phyloP scores from a whole-genome alignment of 164 flowering plant genomes.

The Nymphaea colorata region DNA sequence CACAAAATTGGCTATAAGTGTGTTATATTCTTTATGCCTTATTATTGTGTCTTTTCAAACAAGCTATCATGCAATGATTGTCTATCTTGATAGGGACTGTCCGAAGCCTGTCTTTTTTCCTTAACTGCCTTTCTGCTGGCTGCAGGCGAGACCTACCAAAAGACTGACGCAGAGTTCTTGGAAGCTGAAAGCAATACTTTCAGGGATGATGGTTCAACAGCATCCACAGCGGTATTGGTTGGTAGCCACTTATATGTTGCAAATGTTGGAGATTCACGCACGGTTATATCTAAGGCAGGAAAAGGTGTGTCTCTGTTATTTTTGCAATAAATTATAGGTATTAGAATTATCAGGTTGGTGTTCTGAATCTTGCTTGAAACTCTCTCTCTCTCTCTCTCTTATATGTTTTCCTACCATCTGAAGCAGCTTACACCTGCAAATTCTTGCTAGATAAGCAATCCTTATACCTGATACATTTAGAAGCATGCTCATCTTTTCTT shows the following conservation, averaged over 20 bases:
- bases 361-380: too few species aligned
- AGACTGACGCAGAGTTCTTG: slow-evolving; percentile 72
- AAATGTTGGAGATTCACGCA: slow-evolving; percentile 94
- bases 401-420: too few species aligned
- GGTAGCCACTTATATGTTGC: slow-evolving; percentile 90
- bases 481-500: too few species aligned
- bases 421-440: too few species aligned
- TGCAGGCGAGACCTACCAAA: slow-evolving; percentile 80
- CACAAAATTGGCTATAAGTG: slow-evolving; percentile 82
- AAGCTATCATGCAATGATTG: neutral
- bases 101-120: neutral
- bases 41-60: neutral
- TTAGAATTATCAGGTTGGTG: too few species aligned
- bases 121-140: neutral
- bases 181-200: slow-evolving; percentile 71
- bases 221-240: slow-evolving; percentile 88
- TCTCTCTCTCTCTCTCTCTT: too few species aligned
- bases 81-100: neutral
- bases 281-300: slow-evolving; percentile 84
- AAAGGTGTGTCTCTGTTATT: slow-evolving; percentile 36
- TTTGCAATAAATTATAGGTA: too few species aligned
- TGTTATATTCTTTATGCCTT: slow-evolving; percentile 14
- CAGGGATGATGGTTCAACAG: slow-evolving; percentile 98
- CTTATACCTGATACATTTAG: too few species aligned
- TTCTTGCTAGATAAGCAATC: too few species aligned